Conservation (phyloP, 345 rosid genomes). For the Gossypium raimondii region DNA sequence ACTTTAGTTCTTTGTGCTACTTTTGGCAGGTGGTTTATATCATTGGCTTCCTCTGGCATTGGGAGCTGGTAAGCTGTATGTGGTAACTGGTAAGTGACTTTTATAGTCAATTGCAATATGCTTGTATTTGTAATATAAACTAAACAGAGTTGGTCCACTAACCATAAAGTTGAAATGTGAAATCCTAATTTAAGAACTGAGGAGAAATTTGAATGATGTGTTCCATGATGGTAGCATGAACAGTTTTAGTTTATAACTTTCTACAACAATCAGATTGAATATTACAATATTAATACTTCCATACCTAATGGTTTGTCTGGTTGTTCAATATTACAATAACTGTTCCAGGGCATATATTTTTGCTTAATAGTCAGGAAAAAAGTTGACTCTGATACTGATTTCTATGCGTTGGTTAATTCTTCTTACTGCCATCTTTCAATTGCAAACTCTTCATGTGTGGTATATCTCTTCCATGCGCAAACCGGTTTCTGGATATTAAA, state of each 20-base stretch:
- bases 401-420: background rate
- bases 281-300: no score
- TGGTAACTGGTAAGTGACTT: constrained; percentile 11
- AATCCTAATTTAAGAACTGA: no score
- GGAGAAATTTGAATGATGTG: no score
- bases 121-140: background rate
- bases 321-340: background rate
- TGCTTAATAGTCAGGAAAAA: background rate
- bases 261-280: no score
- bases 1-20: constrained; percentile 19
- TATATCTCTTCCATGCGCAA: background rate
- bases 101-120: constrained; percentile 2
- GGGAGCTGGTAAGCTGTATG: constrained; percentile 29
- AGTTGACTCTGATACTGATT: background rate
- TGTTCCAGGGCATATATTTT: background rate
- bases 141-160: background rate
- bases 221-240: no score
- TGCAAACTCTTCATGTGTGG: background rate
- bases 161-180: no score
- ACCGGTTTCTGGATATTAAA: background rate
- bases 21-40: constrained; percentile 28
- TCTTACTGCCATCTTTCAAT: background rate
- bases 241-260: no score
- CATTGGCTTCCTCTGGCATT: constrained; percentile 18
- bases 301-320: background rate